Conservation (phyloP, 2,329 filamentous ascomycete genomes). For the Bipolaris oryzae region DNA sequence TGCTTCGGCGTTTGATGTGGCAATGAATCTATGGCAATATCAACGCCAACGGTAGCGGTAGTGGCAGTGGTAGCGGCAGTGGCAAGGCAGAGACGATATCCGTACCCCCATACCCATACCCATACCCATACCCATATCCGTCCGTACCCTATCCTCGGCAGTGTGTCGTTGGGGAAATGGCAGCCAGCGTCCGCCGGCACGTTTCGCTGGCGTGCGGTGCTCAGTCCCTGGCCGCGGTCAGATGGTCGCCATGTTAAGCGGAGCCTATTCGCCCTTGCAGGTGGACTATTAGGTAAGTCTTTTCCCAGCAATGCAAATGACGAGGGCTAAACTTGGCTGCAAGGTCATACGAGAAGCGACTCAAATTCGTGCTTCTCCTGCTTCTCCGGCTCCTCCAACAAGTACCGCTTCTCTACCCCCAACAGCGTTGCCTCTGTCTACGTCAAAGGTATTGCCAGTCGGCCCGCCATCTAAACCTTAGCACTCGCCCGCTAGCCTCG, state of each 20-base stretch:
- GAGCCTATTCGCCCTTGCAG: conserved; percentile 40
- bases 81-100: background rate
- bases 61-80: too few relatives aligned
- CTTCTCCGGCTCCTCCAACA: conserved; percentile 34
- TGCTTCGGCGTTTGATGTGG: too few relatives aligned
- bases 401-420: conserved; percentile 15
- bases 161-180: conserved; percentile 16
- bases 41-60: too few relatives aligned
- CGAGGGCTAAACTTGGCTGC: conserved; percentile 27
- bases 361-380: conserved; percentile 39
- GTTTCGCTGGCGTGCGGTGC: conserved; percentile 23
- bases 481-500: conserved; percentile 12
- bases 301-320: conserved; percentile 35
- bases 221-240: conserved; percentile 29
- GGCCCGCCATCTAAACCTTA: conserved; percentile 12
- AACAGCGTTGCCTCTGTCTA: conserved; percentile 7
- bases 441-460: conserved; percentile 14
- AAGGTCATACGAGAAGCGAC: conserved; percentile 36
- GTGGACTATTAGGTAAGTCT: conserved; percentile 47
- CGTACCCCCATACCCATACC: too few relatives aligned
- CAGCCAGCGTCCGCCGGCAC: conserved; percentile 25
- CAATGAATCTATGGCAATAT: too few relatives aligned
- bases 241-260: conserved; percentile 38
- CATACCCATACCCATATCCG: conserved; percentile 9
- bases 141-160: conserved; percentile 5